Base-by-base conservation (phyloP, 768 basidiomycete genomes). In the Termitomyces sp. region DNA sequence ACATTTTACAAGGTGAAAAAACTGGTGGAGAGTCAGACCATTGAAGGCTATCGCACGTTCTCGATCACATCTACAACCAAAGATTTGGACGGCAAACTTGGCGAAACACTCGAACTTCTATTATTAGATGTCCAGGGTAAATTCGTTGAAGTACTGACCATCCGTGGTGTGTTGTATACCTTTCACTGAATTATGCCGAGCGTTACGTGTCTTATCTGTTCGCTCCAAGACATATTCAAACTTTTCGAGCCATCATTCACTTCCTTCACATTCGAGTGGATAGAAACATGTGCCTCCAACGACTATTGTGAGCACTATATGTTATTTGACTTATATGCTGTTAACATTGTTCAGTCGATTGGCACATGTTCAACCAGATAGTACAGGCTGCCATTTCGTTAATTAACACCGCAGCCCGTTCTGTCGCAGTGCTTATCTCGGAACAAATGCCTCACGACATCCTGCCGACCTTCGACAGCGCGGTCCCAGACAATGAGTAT, bases 21-120 rank as follows among this genome's bases (percentile, higher is more conserved):
- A 51, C 71, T 84, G 35, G 69, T 80, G 0, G 63, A 74, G 2
- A 78, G 79, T 0, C 75, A 75, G 12, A 64, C 74, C 2, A 61
- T 82, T 58, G 68, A 69, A 56, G 65, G 75, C 60, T 76, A 69
- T 58, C 69, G 73, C 32, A 73, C 78, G n/a, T 74, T 88, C 35
- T 60, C 74, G 11, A 74, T 89, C 40, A 78, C 82, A 3, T 76
- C 81, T 4, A 65, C 71, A 2, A 79, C 78, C 2, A 78, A 76
- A 55, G 84, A 88, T 58, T 65, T 85, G 40, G 89, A 91, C 67
- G 68, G 61, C 54, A 84, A 82, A 65, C 75, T 91, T 43, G 66
- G 68, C 21, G 69, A 73, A 12, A 62, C 75, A 6, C 57, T 90
- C 35, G 65, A 67, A 1, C 62, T 60, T 1, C 59, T 85, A 54